Evolutionary conservation across 2,329 filamentous ascomycete genomes (phyloP), one percentile per base, ranked within the genome.

Genomic region (Fusarium armeniacum): DNA sequence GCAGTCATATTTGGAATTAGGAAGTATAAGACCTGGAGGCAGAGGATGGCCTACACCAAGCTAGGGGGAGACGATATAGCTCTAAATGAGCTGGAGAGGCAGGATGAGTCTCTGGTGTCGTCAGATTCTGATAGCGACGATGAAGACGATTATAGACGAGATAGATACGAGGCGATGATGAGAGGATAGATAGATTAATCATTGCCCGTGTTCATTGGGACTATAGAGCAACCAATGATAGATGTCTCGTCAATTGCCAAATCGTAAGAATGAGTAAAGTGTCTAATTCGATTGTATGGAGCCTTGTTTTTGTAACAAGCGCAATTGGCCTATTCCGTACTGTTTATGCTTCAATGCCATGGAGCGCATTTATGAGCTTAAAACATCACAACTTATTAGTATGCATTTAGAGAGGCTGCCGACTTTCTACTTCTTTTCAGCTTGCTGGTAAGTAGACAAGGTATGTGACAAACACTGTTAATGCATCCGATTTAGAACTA

Each of bases 1-100:
- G 65, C 41, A 2, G 33, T 69, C n/a, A 55, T 53, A 8, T 52
- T 65, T 32, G 62, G 44, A 8, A 15, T 75, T 3, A 45, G 43
- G 28, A 61, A 49, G 18, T 43, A 65, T 4, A 65, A 56, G 6
- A 20, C 15, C 1, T 66, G 49, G 59, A 70, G 45, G 16, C 65
- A 52, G 18, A 58, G 26, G 7, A 53, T 35, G 28, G 55, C 47
- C 3, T 77, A 77, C 41, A 73, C 26, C 4, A 74, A 55, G 32
- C 16, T 77, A 16, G 65, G 50, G 15, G 60, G 13, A 2, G 73
- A 76, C 5, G 74, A 76, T 44, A 76, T 77, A 38, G 55, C 40
- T 16, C 51, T 77, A 62, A 69, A 76, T 5, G 85, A 86, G 22
- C 89, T 69, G 0, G 30, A 53, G 18, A 49, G 60, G 26, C 70